Percentiles rank a stretch among this genome's conserved stretches.
Evolutionary conservation across 176 grass and related monocot genomes (phyloP).

Genomic region (Musa beccarii): DNA sequence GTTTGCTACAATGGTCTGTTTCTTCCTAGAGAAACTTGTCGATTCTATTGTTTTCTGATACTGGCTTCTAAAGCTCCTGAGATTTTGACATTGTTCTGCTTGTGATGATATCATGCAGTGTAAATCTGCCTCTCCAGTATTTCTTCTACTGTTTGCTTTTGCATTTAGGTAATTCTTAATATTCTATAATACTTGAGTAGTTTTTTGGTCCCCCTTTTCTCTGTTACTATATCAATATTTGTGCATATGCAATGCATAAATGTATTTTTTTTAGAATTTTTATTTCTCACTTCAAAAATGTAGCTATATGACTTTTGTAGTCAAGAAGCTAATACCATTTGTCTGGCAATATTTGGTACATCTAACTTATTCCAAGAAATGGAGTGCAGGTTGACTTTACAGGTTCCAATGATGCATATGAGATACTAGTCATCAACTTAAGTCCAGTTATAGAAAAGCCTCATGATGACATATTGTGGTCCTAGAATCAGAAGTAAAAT

Average conservation of each 20-base stretch:
- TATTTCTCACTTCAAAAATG: neutral
- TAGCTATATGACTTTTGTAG: neutral
- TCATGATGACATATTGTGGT: neutral
- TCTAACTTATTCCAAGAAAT: neutral
- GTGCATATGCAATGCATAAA: neutral
- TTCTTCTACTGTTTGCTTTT: conserved; percentile 94
- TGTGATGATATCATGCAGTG: conserved; percentile 57
- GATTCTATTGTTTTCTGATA: neutral
- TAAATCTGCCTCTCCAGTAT: conserved; percentile 97
- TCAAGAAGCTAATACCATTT: neutral
- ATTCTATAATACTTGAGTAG: neutral
- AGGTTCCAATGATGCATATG: neutral
- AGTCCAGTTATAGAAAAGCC: neutral
- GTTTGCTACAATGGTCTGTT: conserved; percentile 93
- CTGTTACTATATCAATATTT: neutral
- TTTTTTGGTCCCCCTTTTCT: neutral
- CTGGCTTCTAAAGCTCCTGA: conserved; percentile 15
- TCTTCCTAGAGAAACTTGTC: neutral
- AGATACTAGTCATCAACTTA: neutral
- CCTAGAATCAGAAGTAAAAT: too few species aligned
- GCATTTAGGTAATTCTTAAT: conserved; percentile 75
- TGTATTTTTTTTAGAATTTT: neutral
- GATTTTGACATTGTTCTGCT: conserved; percentile 13
- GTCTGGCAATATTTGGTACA: neutral
- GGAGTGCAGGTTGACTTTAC: neutral